phyloP scores from a whole-genome alignment of 2,329 filamentous ascomycete genomes.

The Parafenestella ontariensis region DNA sequence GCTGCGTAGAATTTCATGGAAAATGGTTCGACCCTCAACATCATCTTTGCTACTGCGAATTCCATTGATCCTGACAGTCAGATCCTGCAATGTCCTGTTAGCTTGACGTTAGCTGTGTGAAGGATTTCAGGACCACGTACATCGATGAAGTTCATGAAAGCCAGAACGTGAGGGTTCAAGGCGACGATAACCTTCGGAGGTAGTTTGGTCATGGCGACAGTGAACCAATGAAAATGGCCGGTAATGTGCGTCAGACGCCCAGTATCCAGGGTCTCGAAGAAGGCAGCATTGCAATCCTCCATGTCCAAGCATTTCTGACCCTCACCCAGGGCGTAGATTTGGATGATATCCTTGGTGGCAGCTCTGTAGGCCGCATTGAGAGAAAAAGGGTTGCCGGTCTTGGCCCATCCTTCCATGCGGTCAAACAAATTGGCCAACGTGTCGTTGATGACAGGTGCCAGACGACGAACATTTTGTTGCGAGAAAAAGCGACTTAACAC shows the following conservation, averaged over 20 bases:
- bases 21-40: conserved; percentile 10
- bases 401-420: conserved; percentile 5
- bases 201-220: neutral
- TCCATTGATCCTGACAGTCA: neutral
- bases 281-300: conserved; percentile 1
- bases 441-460: conserved; percentile 6
- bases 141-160: neutral
- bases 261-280: neutral
- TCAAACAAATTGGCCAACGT: neutral
- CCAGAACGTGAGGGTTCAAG: neutral
- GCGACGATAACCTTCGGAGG: neutral
- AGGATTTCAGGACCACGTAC: neutral
- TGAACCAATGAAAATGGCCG: neutral
- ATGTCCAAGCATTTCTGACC: conserved; percentile 13
- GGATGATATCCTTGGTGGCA: conserved; percentile 7
- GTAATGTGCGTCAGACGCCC: neutral
- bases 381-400: neutral
- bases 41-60: neutral
- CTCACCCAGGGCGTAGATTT: conserved; percentile 4
- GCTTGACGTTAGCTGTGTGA: neutral
- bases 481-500: conserved; percentile 7
- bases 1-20: conserved; percentile 45
- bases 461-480: conserved; percentile 6
- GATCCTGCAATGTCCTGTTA: neutral
- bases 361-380: conserved; percentile 6